phyloP scores from a whole-genome alignment of 2,329 filamentous ascomycete genomes.

The Cercospora sojina region DNA sequence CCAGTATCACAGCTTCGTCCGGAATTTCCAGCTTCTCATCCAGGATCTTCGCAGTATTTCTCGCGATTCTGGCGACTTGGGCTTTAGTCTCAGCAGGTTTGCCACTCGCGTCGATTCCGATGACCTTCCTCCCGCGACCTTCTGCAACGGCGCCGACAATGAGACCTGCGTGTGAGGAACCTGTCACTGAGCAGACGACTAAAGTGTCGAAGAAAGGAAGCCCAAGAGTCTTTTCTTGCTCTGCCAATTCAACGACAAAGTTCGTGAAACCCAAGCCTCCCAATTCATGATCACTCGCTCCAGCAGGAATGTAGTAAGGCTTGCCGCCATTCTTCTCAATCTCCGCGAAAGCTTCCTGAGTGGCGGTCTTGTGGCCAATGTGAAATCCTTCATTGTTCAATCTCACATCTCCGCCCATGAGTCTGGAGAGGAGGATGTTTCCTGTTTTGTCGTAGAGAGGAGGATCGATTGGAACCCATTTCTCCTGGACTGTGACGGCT shows the following conservation, averaged over 20 bases:
- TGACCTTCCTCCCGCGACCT: constrained; percentile 53
- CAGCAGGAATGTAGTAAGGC: constrained; percentile 71
- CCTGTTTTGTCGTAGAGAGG: constrained; percentile 53
- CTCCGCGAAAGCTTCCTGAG: constrained; percentile 56
- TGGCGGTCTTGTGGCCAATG: constrained; percentile 61
- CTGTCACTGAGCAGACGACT: constrained; percentile 65
- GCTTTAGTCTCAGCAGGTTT: constrained; percentile 61
- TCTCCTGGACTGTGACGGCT: constrained; percentile 35
- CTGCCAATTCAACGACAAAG: constrained; percentile 67
- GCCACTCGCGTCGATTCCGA: constrained; percentile 67
- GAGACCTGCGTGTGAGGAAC: constrained; percentile 69
- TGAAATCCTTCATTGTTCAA: constrained; percentile 63
- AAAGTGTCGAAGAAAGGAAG: constrained; percentile 64
- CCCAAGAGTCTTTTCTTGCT: constrained; percentile 61
- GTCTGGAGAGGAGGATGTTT: constrained; percentile 69
- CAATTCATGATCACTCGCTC: constrained; percentile 67
- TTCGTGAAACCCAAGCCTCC: constrained; percentile 69
- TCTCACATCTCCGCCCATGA: constrained; percentile 51
- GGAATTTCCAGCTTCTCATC: constrained; percentile 62
- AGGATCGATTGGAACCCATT: constrained; percentile 36
- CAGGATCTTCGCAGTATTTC: constrained; percentile 61
- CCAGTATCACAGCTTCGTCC: constrained; percentile 61
- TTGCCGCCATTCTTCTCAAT: constrained; percentile 55
- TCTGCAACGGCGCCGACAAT: constrained; percentile 66
- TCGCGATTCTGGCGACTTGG: constrained; percentile 67